Conservation (phyloP, 306 rosid genomes). For the Prinsepia uniflora region DNA sequence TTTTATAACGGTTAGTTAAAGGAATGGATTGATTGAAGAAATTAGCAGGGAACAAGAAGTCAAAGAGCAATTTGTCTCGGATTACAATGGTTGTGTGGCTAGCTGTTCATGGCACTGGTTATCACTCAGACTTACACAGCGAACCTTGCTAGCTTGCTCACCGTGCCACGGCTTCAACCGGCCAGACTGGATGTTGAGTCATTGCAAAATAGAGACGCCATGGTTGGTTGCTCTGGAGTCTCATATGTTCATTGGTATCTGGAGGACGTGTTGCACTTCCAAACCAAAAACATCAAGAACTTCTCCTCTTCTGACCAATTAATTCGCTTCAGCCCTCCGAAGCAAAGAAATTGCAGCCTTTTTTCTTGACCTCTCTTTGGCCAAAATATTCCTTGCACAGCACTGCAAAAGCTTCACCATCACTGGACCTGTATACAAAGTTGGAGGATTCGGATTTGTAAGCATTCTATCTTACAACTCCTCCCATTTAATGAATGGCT, state of each 20-base stretch:
- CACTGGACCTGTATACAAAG: conserved; percentile 12
- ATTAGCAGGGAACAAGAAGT: background rate
- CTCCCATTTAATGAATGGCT: background rate
- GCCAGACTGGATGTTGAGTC: background rate
- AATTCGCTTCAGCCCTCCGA: conserved; percentile 11
- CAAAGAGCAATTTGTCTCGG: conserved; percentile 8
- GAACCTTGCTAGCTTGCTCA: conserved; percentile 17
- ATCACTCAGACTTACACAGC: conserved; percentile 18
- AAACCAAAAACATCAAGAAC: conserved; percentile 17
- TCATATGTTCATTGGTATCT: conserved; percentile 15
- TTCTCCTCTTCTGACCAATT: conserved; percentile 7
- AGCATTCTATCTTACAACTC: background rate
- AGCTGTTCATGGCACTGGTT: conserved; percentile 18
- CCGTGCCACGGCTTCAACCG: background rate
- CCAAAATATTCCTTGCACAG: conserved; percentile 18
- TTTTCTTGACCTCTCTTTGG: conserved; percentile 16
- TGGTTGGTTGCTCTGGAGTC: conserved; percentile 22
- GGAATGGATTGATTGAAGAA: background rate
- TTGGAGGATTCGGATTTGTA: conserved; percentile 27
- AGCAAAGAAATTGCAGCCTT: conserved; percentile 10
- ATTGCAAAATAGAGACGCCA: conserved; percentile 6
- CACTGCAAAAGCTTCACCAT: conserved; percentile 15
- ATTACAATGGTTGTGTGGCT: conserved; percentile 18
- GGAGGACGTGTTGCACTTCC: conserved; percentile 9
- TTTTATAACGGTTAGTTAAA: too few species aligned